A percentile compares a stretch with the other conserved stretches of the same genome.
phyloP scores from a whole-genome alignment of 2,329 filamentous ascomycete genomes.

The Botryotinia calthae region DNA sequence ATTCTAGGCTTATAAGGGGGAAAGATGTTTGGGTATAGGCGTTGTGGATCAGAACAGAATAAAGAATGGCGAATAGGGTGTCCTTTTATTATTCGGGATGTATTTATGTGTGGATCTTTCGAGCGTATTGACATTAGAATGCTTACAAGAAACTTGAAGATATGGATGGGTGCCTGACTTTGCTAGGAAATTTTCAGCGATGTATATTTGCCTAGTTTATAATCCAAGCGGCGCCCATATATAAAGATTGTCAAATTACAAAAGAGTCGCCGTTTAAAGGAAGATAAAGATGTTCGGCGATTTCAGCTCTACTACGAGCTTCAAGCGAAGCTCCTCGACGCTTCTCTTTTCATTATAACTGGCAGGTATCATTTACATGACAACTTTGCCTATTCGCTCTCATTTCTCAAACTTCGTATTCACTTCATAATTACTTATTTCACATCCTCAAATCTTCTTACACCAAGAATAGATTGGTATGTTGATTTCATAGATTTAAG shows the following conservation, averaged over 20 bases:
- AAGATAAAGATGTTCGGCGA: not conserved
- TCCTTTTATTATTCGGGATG: not conserved
- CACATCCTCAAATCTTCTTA: not conserved
- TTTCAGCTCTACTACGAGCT: not conserved
- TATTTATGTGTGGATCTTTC: not conserved
- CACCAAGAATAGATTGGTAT: not conserved
- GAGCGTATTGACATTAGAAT: conserved; percentile 1
- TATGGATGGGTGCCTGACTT: not conserved
- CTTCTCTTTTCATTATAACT: not conserved
- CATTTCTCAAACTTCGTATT: not conserved
- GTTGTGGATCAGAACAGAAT: conserved; percentile 11
- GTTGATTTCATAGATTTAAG: not conserved
- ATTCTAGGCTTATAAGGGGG: not conserved
- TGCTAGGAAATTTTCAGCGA: not conserved
- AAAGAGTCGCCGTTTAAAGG: not conserved
- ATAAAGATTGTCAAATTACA: not conserved
- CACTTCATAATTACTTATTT: not conserved
- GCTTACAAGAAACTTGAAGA: not conserved
- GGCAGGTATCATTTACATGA: not conserved
- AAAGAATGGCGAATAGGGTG: conserved; percentile 3
- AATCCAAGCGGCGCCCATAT: not conserved
- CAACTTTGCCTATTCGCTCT: not conserved
- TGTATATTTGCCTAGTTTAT: not conserved
- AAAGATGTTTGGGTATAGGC: conserved; percentile 12
- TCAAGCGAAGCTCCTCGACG: not conserved